These are phyloP conservation scores for Gastrodia elata DNA, from an alignment of 106 monocot genomes.

Conservation along the genomic window DNA sequence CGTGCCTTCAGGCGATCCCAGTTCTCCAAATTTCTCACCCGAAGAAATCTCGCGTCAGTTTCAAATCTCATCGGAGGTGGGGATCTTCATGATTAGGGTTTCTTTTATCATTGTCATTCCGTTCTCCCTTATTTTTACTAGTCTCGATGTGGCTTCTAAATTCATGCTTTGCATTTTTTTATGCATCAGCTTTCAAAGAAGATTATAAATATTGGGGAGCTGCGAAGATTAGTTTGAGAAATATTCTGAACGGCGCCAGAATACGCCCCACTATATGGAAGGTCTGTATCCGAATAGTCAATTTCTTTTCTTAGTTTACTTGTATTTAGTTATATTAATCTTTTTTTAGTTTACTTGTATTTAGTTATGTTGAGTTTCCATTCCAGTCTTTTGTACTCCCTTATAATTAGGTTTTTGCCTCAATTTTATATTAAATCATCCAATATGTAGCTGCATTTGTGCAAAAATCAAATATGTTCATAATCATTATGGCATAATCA, in stretches of 20 bases:
- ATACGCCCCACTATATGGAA: constrained; percentile 84
- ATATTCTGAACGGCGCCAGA: constrained; percentile 56
- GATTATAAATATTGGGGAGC: constrained; percentile 64
- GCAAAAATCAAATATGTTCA: no score
- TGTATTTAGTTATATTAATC: constrained; percentile 10
- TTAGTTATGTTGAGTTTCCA: no score
- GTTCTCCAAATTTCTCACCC: constrained; percentile 23
- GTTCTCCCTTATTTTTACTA: background rate
- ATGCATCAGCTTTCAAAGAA: constrained; percentile 63
- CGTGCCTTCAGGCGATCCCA: constrained; percentile 4
- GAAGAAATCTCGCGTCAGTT: constrained; percentile 54
- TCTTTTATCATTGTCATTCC: background rate
- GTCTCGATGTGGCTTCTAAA: background rate
- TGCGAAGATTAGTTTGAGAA: constrained; percentile 71
- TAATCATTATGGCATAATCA: no score
- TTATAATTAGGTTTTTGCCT: no score
- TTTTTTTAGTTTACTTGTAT: no score
- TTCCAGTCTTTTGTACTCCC: background rate
- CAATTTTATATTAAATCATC: no score
- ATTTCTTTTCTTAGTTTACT: background rate
- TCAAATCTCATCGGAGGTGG: constrained; percentile 47
- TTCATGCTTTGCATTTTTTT: background rate
- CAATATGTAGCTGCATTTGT: no score
- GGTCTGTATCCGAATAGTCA: constrained; percentile 22
- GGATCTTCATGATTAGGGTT: background rate